Evolutionary conservation across 352 stramenopile species (phyloP).

Genomic region (Pythium utonaiense): DNA sequence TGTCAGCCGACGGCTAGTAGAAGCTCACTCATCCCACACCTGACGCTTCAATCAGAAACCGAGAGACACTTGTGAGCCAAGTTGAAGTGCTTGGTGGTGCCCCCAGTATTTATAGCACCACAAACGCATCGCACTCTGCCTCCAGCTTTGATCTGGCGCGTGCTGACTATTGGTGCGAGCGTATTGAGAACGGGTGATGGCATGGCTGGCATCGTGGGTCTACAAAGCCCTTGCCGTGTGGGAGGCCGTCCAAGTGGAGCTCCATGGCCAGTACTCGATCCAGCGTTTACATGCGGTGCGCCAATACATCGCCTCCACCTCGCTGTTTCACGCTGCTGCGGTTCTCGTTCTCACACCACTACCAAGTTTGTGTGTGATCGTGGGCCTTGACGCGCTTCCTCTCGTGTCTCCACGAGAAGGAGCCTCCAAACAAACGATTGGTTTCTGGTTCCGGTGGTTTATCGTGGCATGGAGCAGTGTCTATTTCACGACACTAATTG

Average conservation of each 20-base stretch:
- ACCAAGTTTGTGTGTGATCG: neutral
- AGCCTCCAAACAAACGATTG: neutral
- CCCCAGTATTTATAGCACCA: too few species aligned
- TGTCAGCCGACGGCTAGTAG: too few species aligned
- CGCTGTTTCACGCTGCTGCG: neutral
- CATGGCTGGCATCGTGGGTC: neutral
- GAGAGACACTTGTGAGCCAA: too few species aligned
- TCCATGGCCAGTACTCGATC: slow-evolving; percentile 5
- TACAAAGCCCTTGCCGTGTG: neutral
- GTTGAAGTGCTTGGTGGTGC: too few species aligned
- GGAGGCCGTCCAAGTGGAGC: slow-evolving; percentile 3
- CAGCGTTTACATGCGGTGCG: neutral
- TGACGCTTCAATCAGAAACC: too few species aligned
- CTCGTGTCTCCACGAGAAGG: neutral
- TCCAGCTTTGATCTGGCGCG: too few species aligned
- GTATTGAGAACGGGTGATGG: too few species aligned
- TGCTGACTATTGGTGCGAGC: too few species aligned
- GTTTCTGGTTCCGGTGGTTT: neutral
- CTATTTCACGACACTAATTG: neutral
- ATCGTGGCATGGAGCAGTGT: neutral
- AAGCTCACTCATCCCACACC: too few species aligned
- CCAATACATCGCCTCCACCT: neutral
- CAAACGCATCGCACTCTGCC: too few species aligned
- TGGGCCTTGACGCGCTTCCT: neutral
- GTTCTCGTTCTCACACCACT: neutral